Conservation (phyloP, 345 rosid genomes). For the Gossypium rotundifolium region DNA sequence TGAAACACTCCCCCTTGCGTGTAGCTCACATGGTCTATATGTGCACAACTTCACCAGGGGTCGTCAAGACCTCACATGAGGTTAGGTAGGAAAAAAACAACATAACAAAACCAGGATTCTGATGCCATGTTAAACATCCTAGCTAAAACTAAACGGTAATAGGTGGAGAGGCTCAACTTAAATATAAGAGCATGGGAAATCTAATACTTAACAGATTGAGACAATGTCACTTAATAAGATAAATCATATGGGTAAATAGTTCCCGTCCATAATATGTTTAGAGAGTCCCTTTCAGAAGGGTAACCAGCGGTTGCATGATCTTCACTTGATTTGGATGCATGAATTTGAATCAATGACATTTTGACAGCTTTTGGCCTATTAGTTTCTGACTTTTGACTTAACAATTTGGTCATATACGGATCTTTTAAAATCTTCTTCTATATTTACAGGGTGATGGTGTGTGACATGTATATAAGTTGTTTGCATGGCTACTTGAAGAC, state of each 20-base stretch:
- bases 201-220: neutral
- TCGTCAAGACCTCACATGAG: too few species aligned
- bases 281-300: neutral
- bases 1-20: too few species aligned
- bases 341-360: neutral
- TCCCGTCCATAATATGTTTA: neutral
- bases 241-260: neutral
- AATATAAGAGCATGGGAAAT: neutral
- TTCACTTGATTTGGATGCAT: neutral
- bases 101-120: too few species aligned
- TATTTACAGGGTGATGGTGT: neutral
- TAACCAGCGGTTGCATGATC: neutral
- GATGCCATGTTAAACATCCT: neutral
- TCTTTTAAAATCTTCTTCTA: neutral
- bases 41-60: too few species aligned
- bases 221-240: neutral
- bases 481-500: conserved; percentile 8
- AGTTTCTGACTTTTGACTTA: neutral
- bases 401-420: neutral
- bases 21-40: too few species aligned
- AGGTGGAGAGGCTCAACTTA: neutral
- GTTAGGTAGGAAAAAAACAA: too few species aligned
- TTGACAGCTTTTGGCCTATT: neutral
- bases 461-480: conserved; percentile 5
- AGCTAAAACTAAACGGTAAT: neutral